Conservation (phyloP, 345 rosid species). For the Psidium guajava region DNA sequence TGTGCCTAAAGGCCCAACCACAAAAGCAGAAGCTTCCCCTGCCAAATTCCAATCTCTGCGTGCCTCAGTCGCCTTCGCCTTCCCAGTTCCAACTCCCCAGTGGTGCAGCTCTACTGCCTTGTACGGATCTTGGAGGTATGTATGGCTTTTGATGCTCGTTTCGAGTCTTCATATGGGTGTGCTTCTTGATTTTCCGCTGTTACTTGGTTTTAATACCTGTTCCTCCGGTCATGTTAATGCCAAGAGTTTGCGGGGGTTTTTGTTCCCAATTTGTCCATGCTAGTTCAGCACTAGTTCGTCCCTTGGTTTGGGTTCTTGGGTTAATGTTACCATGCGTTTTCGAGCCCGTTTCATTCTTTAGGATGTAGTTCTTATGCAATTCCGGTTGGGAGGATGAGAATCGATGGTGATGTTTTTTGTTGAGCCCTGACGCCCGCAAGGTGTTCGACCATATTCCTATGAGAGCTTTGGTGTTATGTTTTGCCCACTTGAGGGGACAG, state of each 20-base stretch:
- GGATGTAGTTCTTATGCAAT: not conserved
- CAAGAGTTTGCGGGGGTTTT: not conserved
- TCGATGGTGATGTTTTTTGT: not conserved
- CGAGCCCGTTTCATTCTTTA: not conserved
- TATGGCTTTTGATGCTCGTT: not conserved
- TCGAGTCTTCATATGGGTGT: not conserved
- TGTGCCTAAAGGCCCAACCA: not conserved
- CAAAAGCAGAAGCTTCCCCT: not conserved
- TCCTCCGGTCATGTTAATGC: not conserved
- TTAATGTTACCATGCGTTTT: not conserved
- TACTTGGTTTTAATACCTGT: not conserved
- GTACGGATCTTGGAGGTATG: not conserved
- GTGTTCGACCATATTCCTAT: not conserved
- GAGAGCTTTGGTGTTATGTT: not conserved
- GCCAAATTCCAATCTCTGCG: not conserved
- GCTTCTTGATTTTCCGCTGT: not conserved
- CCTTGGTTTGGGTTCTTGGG: not conserved
- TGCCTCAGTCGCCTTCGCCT: not conserved
- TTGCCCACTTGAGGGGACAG: not conserved
- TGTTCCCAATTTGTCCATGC: not conserved
- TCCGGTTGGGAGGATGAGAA: not conserved
- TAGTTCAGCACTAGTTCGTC: not conserved
- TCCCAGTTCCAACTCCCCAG: not conserved
- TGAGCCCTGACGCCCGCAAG: not conserved
- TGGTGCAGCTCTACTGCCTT: not conserved